Evolutionary conservation across 495 filamentous ascomycete genomes (phyloP).

Genomic region (Viridothelium virens): DNA sequence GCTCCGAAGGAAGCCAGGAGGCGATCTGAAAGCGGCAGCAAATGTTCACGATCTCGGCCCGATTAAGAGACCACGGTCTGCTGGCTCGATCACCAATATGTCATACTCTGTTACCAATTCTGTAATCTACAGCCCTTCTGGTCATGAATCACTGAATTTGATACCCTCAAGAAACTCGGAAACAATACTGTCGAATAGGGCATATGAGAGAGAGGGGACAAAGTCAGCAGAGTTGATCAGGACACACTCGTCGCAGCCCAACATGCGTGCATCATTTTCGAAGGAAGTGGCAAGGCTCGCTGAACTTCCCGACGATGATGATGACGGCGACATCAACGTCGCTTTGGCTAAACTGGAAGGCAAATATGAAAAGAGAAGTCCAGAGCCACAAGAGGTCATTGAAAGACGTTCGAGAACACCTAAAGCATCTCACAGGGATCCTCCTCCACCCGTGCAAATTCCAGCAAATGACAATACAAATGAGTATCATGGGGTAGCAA

Average conservation of each 20-base stretch:
- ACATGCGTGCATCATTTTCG: constrained; percentile 81
- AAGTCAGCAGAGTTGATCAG: constrained; percentile 54
- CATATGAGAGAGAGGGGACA: constrained; percentile 28
- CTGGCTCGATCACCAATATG: constrained; percentile 61
- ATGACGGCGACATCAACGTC: constrained; percentile 88
- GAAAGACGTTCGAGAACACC: neutral
- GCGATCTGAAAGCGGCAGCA: constrained; percentile 72
- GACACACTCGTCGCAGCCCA: constrained; percentile 66
- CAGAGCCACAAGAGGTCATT: neutral
- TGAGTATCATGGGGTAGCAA: neutral
- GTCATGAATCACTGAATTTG: constrained; percentile 12
- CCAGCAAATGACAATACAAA: neutral
- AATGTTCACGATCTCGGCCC: constrained; percentile 63
- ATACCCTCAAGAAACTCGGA: constrained; percentile 12
- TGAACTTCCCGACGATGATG: constrained; percentile 78
- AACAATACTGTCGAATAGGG: neutral
- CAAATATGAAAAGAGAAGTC: constrained; percentile 52
- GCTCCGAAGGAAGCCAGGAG: constrained; percentile 79
- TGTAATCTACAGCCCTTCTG: constrained; percentile 37
- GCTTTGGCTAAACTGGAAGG: constrained; percentile 90
- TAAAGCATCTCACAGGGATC: neutral
- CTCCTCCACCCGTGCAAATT: neutral
- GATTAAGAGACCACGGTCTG: constrained; percentile 57
- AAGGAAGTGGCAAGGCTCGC: constrained; percentile 81
- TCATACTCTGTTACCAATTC: constrained; percentile 62